phyloP scores from a whole-genome alignment of 2,329 filamentous ascomycete genomes.

The Diplodia mutila region DNA sequence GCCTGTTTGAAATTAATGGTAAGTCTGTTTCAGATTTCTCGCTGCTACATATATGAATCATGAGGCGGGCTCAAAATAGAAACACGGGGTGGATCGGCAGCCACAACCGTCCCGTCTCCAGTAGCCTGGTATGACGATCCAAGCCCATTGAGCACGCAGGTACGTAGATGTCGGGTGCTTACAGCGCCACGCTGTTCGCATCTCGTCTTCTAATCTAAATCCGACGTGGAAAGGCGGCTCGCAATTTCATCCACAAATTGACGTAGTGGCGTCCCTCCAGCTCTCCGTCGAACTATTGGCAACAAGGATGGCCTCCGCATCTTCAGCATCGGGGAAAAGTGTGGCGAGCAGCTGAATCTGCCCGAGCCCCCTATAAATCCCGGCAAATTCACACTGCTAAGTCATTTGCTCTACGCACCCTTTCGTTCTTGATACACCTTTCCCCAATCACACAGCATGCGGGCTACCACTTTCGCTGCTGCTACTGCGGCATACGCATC shows the following conservation, averaged over 20 bases:
- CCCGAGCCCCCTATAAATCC: not conserved
- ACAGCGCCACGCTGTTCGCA: not conserved
- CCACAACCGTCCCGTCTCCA: not conserved
- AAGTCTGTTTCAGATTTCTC: not conserved
- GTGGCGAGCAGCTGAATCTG: not conserved
- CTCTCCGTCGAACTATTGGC: not conserved
- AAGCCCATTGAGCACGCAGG: not conserved
- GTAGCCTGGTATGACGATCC: not conserved
- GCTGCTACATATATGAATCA: not conserved
- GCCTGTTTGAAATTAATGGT: too few relatives aligned
- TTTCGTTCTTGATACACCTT: not conserved
- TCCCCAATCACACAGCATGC: not conserved
- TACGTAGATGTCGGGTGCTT: not conserved
- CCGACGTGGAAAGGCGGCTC: not conserved
- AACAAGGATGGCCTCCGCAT: not conserved
- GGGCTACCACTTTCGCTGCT: not conserved
- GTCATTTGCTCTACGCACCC: not conserved
- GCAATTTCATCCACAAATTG: not conserved
- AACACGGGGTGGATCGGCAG: conserved; percentile 1
- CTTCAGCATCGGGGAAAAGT: not conserved
- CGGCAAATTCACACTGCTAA: too few relatives aligned
- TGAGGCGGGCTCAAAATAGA: conserved; percentile 31
- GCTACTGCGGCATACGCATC: not conserved
- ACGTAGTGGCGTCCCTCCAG: not conserved
- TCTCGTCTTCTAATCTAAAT: not conserved